These are phyloP conservation scores for Hypoxylon rickii DNA, from an alignment of 495 filamentous ascomycete genomes.

Conservation along the genomic window DNA sequence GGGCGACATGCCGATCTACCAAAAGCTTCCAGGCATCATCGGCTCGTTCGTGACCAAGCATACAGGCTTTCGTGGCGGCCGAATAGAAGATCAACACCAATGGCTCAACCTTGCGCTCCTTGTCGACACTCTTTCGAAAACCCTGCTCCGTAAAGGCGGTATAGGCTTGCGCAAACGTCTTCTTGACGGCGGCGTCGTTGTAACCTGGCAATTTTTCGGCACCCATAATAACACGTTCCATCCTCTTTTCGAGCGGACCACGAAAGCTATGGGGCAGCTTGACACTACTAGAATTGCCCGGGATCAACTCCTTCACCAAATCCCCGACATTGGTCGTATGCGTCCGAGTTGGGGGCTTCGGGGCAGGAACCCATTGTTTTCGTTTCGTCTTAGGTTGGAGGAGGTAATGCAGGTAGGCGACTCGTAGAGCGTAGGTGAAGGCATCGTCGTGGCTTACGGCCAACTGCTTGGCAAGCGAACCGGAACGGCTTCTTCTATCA, in stretches of 20 bases:
- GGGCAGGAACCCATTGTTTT: slow-evolving; percentile 76
- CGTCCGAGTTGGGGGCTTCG: slow-evolving; percentile 62
- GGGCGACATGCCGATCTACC: slow-evolving; percentile 91
- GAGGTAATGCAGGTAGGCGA: slow-evolving; percentile 90
- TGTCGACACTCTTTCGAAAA: slow-evolving; percentile 87
- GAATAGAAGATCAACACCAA: slow-evolving; percentile 87
- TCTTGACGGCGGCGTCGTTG: slow-evolving; percentile 82
- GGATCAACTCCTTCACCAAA: slow-evolving; percentile 60
- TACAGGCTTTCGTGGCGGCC: slow-evolving; percentile 75
- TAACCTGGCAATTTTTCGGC: slow-evolving; percentile 71
- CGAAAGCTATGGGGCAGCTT: slow-evolving; percentile 59
- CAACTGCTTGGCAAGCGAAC: slow-evolving; percentile 45
- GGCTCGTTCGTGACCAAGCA: slow-evolving; percentile 76
- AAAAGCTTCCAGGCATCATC: slow-evolving; percentile 92
- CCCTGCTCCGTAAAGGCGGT: slow-evolving; percentile 71
- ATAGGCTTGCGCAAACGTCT: slow-evolving; percentile 87
- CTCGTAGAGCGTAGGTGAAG: slow-evolving; percentile 85
- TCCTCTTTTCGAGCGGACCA: slow-evolving; percentile 77
- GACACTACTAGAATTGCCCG: slow-evolving; percentile 45
- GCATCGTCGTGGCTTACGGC: slow-evolving; percentile 69
- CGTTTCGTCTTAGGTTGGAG: slow-evolving; percentile 87
- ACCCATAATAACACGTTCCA: slow-evolving; percentile 80
- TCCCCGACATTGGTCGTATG: slow-evolving; percentile 74
- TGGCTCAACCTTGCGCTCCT: slow-evolving; percentile 92
- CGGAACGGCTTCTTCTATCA: slow-evolving; percentile 40